Conservation (phyloP, 176 grass and related monocot species). For the Microstegium vimineum region DNA sequence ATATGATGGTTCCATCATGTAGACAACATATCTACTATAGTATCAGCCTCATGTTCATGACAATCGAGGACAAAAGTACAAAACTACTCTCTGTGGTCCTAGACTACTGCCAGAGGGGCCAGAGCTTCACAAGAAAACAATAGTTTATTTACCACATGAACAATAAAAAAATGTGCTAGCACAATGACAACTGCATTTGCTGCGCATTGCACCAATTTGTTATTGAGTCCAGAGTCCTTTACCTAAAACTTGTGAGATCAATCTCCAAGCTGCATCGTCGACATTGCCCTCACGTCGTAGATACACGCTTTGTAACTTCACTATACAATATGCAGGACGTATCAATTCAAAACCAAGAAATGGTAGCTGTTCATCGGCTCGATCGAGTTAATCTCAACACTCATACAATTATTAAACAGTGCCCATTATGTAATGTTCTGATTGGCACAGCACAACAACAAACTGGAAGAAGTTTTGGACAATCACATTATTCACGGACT, state of each 20-base stretch:
- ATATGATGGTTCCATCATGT: background rate
- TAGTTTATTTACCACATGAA: conserved; percentile 34
- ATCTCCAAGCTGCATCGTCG: background rate
- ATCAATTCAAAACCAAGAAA: conserved; percentile 1
- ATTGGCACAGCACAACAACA: background rate
- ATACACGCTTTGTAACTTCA: background rate
- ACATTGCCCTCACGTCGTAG: conserved; percentile 25
- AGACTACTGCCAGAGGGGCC: background rate
- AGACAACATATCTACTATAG: background rate
- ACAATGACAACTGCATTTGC: background rate
- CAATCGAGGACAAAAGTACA: background rate
- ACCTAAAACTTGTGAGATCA: conserved; percentile 17
- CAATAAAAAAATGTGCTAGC: background rate
- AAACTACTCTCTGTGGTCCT: background rate
- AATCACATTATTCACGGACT: background rate
- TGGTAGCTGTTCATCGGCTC: background rate
- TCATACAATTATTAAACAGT: background rate
- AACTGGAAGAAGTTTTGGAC: background rate
- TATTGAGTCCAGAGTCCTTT: background rate
- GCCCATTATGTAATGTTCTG: background rate
- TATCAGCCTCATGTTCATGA: conserved; percentile 10
- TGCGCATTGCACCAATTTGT: conserved; percentile 13
- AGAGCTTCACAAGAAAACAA: background rate
- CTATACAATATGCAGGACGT: background rate
- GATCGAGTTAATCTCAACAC: background rate